phyloP scores from a whole-genome alignment of 768 basidiomycete genomes.

The Coprinopsis strossmayeri region DNA sequence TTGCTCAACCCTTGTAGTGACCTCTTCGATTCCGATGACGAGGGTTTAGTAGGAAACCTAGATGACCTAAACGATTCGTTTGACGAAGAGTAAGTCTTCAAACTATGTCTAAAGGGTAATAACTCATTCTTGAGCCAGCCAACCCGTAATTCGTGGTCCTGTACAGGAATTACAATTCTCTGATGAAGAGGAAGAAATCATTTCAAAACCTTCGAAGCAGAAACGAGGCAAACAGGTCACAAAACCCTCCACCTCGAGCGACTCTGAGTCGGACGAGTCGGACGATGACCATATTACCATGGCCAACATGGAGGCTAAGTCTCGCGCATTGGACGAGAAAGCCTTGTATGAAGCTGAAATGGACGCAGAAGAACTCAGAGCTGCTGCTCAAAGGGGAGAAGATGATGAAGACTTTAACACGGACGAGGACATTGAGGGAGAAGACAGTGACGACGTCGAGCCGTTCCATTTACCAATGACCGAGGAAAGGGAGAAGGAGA shows the following conservation, averaged over 20 bases:
- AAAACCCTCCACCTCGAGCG: conserved; percentile 22
- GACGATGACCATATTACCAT: conserved; percentile 56
- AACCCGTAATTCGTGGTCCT: conserved; percentile 43
- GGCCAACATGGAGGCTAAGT: conserved; percentile 77
- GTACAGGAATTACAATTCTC: conserved; percentile 61
- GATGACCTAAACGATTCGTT: conserved; percentile 45
- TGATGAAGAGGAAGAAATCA: conserved; percentile 52
- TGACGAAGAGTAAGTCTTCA: conserved; percentile 34
- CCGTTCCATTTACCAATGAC: conserved; percentile 63
- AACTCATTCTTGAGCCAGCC: conserved; percentile 25
- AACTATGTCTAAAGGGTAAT: background rate
- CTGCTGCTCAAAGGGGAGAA: conserved; percentile 41
- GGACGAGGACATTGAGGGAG: conserved; percentile 31
- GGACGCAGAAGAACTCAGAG: conserved; percentile 59
- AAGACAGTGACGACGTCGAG: conserved; percentile 31
- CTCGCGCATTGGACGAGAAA: conserved; percentile 66
- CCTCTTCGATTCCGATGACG: conserved; percentile 39
- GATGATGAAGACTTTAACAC: conserved; percentile 44
- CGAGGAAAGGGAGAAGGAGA: conserved; percentile 69
- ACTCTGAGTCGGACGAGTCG: conserved; percentile 31
- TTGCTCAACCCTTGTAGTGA: conserved; percentile 15
- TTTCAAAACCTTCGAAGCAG: conserved; percentile 37
- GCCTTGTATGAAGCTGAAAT: conserved; percentile 63
- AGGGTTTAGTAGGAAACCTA: conserved; percentile 35
- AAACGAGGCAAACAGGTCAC: too few species aligned